These are phyloP conservation scores for Cladorrhinum samala DNA, from an alignment of 495 filamentous ascomycete species.

Conservation along the genomic window DNA sequence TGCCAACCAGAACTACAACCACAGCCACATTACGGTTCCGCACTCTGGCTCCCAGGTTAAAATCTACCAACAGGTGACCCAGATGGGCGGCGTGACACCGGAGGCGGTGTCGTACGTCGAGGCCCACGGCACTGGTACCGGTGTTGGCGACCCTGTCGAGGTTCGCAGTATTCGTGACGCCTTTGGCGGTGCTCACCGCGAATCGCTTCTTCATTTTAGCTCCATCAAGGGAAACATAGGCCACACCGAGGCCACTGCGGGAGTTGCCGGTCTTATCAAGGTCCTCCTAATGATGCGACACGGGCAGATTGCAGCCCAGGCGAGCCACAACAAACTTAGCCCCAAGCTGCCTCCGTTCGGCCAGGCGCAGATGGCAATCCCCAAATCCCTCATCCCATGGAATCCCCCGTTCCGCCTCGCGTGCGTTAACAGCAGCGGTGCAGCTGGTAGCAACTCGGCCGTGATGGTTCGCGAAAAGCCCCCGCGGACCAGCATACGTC, in stretches of 20 bases:
- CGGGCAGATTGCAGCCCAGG: constrained; percentile 36
- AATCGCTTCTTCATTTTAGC: constrained; percentile 22
- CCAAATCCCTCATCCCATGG: constrained; percentile 29
- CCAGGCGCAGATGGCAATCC: constrained; percentile 20
- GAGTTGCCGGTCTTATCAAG: constrained; percentile 39
- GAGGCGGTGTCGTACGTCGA: constrained; percentile 22
- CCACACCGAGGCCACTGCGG: constrained; percentile 43
- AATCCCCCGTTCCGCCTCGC: constrained; percentile 28
- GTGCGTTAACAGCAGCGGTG: constrained; percentile 49
- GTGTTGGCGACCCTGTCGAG: constrained; percentile 31
- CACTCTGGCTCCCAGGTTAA: constrained; percentile 42
- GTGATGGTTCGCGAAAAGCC: constrained; percentile 31
- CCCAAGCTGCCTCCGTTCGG: constrained; percentile 24
- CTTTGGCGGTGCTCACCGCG: constrained; percentile 5
- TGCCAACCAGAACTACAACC: constrained; percentile 49
- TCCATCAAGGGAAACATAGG: constrained; percentile 44
- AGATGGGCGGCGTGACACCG: background rate
- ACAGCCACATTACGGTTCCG: constrained; percentile 45
- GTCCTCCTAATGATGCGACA: constrained; percentile 45
- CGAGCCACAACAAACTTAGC: constrained; percentile 37
- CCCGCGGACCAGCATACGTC: too few species aligned
- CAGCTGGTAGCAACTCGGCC: constrained; percentile 43
- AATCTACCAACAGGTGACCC: constrained; percentile 33
- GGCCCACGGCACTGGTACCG: constrained; percentile 26
- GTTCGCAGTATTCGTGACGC: background rate